Conservation (phyloP, 495 filamentous ascomycete genomes). For the Hypoxylon lienhwacheense region DNA sequence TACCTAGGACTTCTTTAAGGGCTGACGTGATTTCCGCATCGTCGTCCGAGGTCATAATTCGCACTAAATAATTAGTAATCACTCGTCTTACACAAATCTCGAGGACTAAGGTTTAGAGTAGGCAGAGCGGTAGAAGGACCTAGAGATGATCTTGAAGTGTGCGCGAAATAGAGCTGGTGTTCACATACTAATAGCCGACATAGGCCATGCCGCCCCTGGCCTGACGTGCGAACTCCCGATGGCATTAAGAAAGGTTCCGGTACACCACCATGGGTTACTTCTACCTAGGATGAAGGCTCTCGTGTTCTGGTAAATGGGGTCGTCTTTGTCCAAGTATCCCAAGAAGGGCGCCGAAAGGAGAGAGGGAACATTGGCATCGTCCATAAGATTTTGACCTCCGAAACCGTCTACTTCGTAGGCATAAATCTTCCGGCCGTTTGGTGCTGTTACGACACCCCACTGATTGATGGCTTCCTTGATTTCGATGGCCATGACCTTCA, state of each 20-base stretch:
- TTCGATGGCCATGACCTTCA: constrained; percentile 53
- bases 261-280: constrained; percentile 61
- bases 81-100: neutral
- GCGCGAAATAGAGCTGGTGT: constrained; percentile 22
- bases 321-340: constrained; percentile 48
- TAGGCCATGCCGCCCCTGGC: constrained; percentile 61
- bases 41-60: constrained; percentile 45
- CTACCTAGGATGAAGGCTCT: constrained; percentile 52
- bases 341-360: constrained; percentile 58
- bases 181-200: constrained; percentile 53
- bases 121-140: neutral
- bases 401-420: constrained; percentile 66
- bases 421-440: constrained; percentile 49
- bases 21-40: constrained; percentile 52
- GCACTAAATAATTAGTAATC: constrained; percentile 26
- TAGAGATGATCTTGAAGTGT: neutral
- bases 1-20: constrained; percentile 52
- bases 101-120: no score
- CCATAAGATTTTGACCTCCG: constrained; percentile 57
- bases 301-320: constrained; percentile 55
- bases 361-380: constrained; percentile 64
- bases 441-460: constrained; percentile 48
- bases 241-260: constrained; percentile 54
- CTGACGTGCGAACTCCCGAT: constrained; percentile 61
- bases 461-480: constrained; percentile 57